Conservation (phyloP, 1,139 yeast genomes). For the Pichia sp. region DNA sequence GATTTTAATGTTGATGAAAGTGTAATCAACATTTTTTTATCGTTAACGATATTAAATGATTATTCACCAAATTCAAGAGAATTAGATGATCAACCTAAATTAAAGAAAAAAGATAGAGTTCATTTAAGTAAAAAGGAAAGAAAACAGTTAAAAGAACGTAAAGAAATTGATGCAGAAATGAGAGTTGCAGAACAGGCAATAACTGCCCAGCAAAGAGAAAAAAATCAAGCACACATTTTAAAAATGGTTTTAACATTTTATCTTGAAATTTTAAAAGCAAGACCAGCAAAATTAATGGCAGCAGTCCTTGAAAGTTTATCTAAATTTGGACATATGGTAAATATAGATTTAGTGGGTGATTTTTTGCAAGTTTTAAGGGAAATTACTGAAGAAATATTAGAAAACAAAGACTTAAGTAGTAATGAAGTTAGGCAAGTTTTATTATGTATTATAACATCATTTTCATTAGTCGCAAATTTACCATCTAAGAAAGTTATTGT, state of each 20-base stretch:
- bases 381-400: conserved; percentile 37
- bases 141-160: conserved; percentile 80
- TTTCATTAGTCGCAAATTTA: conserved; percentile 76
- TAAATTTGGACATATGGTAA: conserved; percentile 85
- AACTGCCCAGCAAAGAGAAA: conserved; percentile 80
- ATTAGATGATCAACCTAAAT: conserved; percentile 39
- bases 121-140: conserved; percentile 84
- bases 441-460: conserved; percentile 83
- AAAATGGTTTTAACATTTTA: conserved; percentile 68
- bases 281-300: conserved; percentile 67
- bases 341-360: conserved; percentile 87
- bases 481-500: conserved; percentile 56
- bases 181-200: conserved; percentile 81
- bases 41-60: conserved; percentile 70
- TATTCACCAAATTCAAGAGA: conserved; percentile 63
- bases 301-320: conserved; percentile 89
- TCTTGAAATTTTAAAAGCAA: conserved; percentile 64
- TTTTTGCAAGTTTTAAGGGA: conserved; percentile 84
- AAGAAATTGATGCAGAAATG: conserved; percentile 84
- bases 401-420: conserved; percentile 24
- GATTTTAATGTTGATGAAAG: conserved; percentile 80
- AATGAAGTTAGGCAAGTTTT: conserved; percentile 60
- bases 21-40: conserved; percentile 65
- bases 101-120: conserved; percentile 80
- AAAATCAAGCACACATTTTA: conserved; percentile 76